These are phyloP conservation scores for Mycena sanguinolenta DNA, from an alignment of 768 basidiomycete species.

Conservation along the genomic window DNA sequence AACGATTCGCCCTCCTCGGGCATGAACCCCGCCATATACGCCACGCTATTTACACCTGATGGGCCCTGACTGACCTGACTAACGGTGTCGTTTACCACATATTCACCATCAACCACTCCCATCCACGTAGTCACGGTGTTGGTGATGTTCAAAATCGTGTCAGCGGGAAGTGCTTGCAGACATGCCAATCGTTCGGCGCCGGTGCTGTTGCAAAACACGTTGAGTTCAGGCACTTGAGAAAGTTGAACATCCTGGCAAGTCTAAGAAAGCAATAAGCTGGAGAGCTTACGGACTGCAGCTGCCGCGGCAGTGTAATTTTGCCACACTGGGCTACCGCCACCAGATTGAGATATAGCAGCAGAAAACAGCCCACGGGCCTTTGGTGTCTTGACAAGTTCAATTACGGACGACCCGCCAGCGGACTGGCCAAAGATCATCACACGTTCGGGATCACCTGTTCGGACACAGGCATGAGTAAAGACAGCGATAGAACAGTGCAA, in stretches of 20 bases:
- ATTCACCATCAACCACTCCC: slow-evolving; percentile 33
- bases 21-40: slow-evolving; percentile 37
- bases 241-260: background rate
- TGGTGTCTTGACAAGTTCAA: slow-evolving; percentile 44
- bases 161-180: slow-evolving; percentile 36
- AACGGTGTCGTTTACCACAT: slow-evolving; percentile 26
- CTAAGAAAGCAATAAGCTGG: background rate
- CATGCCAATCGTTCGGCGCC: slow-evolving; percentile 31
- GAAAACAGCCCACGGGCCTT: slow-evolving; percentile 47
- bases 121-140: slow-evolving; percentile 27
- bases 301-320: slow-evolving; percentile 19
- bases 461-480: too few species aligned
- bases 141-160: slow-evolving; percentile 34
- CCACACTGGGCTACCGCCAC: slow-evolving; percentile 7
- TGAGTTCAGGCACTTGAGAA: slow-evolving; percentile 28
- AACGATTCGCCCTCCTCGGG: slow-evolving; percentile 40
- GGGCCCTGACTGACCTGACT: slow-evolving; percentile 32
- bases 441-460: slow-evolving; percentile 57
- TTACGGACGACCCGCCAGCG: slow-evolving; percentile 57
- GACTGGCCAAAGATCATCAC: slow-evolving; percentile 62
- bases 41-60: slow-evolving; percentile 34
- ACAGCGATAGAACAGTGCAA: too few species aligned
- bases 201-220: slow-evolving; percentile 27
- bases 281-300: slow-evolving; percentile 28
- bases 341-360: slow-evolving; percentile 42